Conservation (phyloP, 148 eudicot genomes). For the Pharnaceum exiguum region DNA sequence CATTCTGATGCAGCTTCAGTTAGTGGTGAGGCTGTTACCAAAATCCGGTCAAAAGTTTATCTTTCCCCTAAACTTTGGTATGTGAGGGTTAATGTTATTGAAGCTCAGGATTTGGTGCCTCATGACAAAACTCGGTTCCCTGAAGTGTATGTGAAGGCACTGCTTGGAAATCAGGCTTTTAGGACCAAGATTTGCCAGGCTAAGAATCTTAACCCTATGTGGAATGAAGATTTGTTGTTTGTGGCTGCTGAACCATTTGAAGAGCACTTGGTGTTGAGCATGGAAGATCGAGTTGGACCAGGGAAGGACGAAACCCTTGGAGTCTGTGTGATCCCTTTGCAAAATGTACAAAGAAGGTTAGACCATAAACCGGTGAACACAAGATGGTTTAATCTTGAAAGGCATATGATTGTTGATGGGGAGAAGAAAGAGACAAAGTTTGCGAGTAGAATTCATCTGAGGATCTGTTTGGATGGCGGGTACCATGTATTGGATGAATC, state of each 20-base stretch:
- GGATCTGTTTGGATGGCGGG: slow-evolving; percentile 74
- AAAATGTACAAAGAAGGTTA: slow-evolving; percentile 38
- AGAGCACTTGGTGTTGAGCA: slow-evolving; percentile 54
- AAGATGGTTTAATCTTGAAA: slow-evolving; percentile 69
- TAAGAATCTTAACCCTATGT: slow-evolving; percentile 52
- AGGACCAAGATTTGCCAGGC: slow-evolving; percentile 35
- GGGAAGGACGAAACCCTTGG: slow-evolving; percentile 57
- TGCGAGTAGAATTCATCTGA: slow-evolving; percentile 57
- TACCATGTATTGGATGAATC: slow-evolving; percentile 79
- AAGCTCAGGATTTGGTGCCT: slow-evolving; percentile 62
- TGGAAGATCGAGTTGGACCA: slow-evolving; percentile 48
- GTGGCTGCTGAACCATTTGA: slow-evolving; percentile 78
- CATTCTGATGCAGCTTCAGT: slow-evolving; percentile 78
- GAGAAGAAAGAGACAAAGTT: slow-evolving; percentile 58
- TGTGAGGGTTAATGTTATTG: slow-evolving; percentile 66
- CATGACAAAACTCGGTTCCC: slow-evolving; percentile 49
- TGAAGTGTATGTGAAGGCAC: slow-evolving; percentile 52
- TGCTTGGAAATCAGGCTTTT: slow-evolving; percentile 44
- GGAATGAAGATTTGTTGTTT: slow-evolving; percentile 77
- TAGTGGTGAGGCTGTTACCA: slow-evolving; percentile 45
- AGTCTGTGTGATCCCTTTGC: slow-evolving; percentile 36
- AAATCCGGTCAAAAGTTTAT: slow-evolving; percentile 70
- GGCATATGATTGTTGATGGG: slow-evolving; percentile 47
- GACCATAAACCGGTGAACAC: slow-evolving; percentile 60
- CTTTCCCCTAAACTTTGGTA: slow-evolving; percentile 80